phyloP scores from a whole-genome alignment of 2,329 filamentous ascomycete genomes.

The Uncinocarpus reesii region DNA sequence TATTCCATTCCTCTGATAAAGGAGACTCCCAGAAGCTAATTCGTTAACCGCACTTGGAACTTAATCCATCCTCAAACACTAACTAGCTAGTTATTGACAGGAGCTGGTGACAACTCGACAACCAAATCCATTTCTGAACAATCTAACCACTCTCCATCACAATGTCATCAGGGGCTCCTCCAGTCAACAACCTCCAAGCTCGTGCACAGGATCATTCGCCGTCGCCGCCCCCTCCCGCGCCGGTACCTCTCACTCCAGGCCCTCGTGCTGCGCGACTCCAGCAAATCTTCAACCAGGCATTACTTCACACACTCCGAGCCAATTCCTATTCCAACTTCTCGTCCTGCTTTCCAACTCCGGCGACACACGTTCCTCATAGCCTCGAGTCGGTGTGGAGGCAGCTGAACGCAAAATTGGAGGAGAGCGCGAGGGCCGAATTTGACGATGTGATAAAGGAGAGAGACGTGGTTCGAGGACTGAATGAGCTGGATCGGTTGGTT shows the following conservation, averaged over 20 bases:
- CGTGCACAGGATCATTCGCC: constrained; percentile 30
- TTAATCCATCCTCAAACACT: neutral
- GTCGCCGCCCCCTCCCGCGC: constrained; percentile 45
- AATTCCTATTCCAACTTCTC: constrained; percentile 53
- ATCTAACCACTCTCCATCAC: neutral
- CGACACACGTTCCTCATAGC: constrained; percentile 46
- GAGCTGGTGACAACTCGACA: neutral
- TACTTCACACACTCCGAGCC: constrained; percentile 50
- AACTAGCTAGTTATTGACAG: too few relatives aligned
- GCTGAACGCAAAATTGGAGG: constrained; percentile 49
- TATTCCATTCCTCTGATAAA: too few relatives aligned
- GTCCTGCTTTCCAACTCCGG: constrained; percentile 54
- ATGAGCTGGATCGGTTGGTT: constrained; percentile 51
- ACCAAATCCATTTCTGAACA: neutral
- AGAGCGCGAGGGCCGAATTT: constrained; percentile 49
- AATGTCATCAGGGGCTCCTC: neutral
- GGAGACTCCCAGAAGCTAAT: too few relatives aligned
- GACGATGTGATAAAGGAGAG: constrained; percentile 49
- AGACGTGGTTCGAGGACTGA: constrained; percentile 48
- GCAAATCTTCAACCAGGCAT: constrained; percentile 50
- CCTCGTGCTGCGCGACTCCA: constrained; percentile 51
- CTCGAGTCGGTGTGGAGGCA: constrained; percentile 49
- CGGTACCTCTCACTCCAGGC: constrained; percentile 46
- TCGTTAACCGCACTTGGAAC: too few relatives aligned
- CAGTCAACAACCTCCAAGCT: neutral